Conservation (phyloP, 176 grass and related monocot species). For the Avena eriantha region DNA sequence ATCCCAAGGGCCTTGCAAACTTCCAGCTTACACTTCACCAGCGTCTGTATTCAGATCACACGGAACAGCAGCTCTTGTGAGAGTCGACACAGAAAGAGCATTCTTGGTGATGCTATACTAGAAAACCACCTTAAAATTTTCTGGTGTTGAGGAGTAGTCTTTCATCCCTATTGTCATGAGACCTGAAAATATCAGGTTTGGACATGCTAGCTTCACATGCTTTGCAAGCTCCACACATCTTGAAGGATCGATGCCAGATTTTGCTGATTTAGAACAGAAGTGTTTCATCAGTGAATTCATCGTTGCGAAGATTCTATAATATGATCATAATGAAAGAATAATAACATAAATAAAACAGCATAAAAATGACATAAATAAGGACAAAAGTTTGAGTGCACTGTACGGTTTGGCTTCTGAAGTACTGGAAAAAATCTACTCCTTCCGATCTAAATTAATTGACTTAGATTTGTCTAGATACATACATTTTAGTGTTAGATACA, state of each 20-base stretch:
- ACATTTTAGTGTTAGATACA: no score
- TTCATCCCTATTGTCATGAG: constrained; percentile 94
- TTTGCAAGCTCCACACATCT: constrained; percentile 72
- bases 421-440: not conserved
- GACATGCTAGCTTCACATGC: constrained; percentile 76
- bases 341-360: not conserved
- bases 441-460: no score
- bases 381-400: not conserved
- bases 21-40: constrained; percentile 66
- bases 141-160: constrained; percentile 84
- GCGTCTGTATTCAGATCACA: constrained; percentile 46
- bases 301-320: not conserved
- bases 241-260: constrained; percentile 84
- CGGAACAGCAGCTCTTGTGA: not conserved
- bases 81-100: not conserved
- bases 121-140: constrained; percentile 78
- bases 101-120: not conserved
- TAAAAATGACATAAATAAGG: not conserved
- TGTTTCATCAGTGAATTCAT: not conserved
- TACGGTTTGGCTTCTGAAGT: not conserved
- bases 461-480: no score
- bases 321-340: constrained; percentile 6
- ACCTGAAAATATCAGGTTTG: constrained; percentile 83
- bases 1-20: constrained; percentile 71
- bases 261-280: constrained; percentile 65